A percentile compares a stretch with the other conserved stretches of the same genome.
Conservation (phyloP, 768 basidiomycete genomes). For the Phaeotremella fagi region DNA sequence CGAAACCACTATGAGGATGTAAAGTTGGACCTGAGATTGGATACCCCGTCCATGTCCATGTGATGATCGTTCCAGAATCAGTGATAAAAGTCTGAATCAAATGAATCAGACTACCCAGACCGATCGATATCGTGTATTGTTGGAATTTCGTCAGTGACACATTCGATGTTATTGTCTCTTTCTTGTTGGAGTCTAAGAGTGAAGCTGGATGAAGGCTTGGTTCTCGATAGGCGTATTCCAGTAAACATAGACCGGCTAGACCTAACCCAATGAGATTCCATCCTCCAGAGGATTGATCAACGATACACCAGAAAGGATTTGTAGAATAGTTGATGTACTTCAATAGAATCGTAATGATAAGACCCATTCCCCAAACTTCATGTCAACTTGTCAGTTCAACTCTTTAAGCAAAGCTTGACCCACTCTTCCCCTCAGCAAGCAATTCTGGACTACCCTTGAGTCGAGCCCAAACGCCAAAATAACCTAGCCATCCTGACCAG, state of each 20-base stretch:
- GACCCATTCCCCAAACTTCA: conserved; percentile 62
- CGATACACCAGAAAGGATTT: conserved; percentile 81
- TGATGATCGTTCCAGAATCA: conserved; percentile 71
- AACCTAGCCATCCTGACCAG: conserved; percentile 54
- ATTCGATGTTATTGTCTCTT: no score
- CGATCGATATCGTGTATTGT: conserved; percentile 15
- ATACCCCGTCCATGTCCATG: conserved; percentile 90
- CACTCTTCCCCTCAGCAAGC: conserved; percentile 34
- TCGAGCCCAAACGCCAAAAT: conserved; percentile 59
- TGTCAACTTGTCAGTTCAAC: conserved; percentile 1
- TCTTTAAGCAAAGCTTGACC: conserved; percentile 11
- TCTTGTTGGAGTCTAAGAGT: conserved; percentile 1
- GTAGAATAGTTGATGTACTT: conserved; percentile 77
- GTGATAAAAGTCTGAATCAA: conserved; percentile 66
- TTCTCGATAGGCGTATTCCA: conserved; percentile 50
- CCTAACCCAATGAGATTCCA: conserved; percentile 65
- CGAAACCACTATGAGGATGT: conserved; percentile 64
- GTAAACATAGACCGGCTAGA: conserved; percentile 59
- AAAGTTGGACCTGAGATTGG: conserved; percentile 68
- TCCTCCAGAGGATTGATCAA: conserved; percentile 62
- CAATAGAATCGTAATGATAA: conserved; percentile 62
- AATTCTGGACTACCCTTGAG: conserved; percentile 35
- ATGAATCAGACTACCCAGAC: conserved; percentile 54
- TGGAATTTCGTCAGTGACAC: no score
- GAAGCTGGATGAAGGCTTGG: conserved; percentile 19